A percentile compares a stretch with the other conserved stretches of the same genome.
Conservation (phyloP, 2,329 filamentous ascomycete species). For the Claviceps digitariae region DNA sequence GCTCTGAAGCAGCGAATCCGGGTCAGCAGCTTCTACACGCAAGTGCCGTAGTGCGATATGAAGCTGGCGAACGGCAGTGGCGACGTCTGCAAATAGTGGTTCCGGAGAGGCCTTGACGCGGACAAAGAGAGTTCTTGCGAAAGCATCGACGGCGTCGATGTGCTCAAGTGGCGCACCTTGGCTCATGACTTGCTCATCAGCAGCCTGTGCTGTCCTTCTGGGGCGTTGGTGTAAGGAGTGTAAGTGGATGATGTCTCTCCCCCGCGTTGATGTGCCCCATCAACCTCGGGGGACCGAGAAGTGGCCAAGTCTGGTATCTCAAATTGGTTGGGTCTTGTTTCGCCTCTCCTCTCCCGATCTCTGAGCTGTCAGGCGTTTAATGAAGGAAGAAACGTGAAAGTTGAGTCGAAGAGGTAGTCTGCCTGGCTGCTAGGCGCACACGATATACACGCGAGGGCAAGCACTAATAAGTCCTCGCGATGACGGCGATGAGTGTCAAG, state of each 20-base stretch:
- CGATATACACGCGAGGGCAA: no score
- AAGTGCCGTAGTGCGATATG: constrained; percentile 44
- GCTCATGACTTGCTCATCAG: constrained; percentile 15
- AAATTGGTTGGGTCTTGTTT: neutral
- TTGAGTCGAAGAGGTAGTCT: neutral
- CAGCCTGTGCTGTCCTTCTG: neutral
- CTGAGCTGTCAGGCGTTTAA: neutral
- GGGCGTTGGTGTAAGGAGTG: neutral
- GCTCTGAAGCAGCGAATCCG: constrained; percentile 39
- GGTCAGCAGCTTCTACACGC: constrained; percentile 42
- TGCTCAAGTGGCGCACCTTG: constrained; percentile 23
- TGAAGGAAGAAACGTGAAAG: neutral
- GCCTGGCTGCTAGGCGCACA: no score
- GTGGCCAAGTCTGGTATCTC: neutral
- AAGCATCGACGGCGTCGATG: constrained; percentile 42
- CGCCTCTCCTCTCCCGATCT: neutral
- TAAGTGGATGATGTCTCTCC: neutral
- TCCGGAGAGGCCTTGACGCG: constrained; percentile 32
- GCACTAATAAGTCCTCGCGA: no score
- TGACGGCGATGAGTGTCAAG: no score
- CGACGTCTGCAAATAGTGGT: constrained; percentile 35
- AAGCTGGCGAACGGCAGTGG: constrained; percentile 36
- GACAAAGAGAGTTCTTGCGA: constrained; percentile 41
- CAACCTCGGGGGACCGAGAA: neutral
- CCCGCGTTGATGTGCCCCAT: neutral